Evolutionary conservation across 495 filamentous ascomycete species (phyloP), one percentile per base, ranked within the genome.

Genomic region (Xylaria sp.): DNA sequence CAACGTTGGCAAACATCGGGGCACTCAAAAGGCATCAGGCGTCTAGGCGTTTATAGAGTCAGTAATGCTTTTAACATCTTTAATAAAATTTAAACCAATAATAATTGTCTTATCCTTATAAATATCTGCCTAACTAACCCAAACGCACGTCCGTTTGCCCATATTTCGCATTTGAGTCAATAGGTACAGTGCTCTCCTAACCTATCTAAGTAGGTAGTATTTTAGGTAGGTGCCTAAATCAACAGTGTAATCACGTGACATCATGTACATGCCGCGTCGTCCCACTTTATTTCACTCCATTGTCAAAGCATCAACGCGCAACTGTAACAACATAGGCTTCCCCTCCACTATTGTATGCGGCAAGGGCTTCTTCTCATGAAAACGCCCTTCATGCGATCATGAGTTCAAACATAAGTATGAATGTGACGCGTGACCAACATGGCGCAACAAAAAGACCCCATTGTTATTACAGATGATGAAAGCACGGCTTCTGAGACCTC

Each of bases 391-490:
- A 70, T 63, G 37, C 46, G 35, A 41, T 17, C 35, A 70, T 70
- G 68, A 33, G 11, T 29, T 24, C 35, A n/a, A 14, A 5, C 1
- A 19, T 33, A 14, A 50, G 14, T 17, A 70, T 53, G 35, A 55
- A 29, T 43, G 19, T 29, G 14, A 69, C 4, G 26, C 46, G 9
- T 59, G 55, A 14, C 33, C n/a, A 71, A 41, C 17, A 77, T 77
- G 75, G 67, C 46, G 21, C 59, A n/a, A 37, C 70, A 68, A 53
- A 44, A 58, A 71, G 41, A 65, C 33, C 40, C 70, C 26, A 68
- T 79, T 37, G 33, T 73, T 44, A 71, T 79, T 37, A 71, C 68
- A 67, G 75, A 77, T 73, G 75, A 77, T 67, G 76, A 77, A 3
- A 77, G 75, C 19, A 71, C 68, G 40, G 74, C 75, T 52, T 75